phyloP scores from a whole-genome alignment of 1,284 basidiomycete genomes.

The Mycena sp. region DNA sequence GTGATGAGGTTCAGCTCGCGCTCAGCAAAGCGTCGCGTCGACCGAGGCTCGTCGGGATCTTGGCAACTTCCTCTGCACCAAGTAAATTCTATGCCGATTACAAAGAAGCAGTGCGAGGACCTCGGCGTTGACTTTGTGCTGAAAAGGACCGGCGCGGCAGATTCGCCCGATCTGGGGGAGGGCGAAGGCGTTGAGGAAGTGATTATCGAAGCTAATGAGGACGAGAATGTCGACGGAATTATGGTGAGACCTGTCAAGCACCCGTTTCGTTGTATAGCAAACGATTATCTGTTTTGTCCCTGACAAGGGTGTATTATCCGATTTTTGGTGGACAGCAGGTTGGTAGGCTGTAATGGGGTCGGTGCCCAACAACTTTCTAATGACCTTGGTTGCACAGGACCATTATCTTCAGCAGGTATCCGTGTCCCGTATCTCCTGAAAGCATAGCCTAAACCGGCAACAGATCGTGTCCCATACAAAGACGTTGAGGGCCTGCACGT shows the following conservation, averaged over 20 bases:
- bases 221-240: constrained; percentile 89
- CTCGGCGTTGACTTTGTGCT: constrained; percentile 91
- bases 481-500: constrained; percentile 98
- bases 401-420: constrained; percentile 92
- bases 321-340: constrained; percentile 90
- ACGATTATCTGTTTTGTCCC: constrained; percentile 4
- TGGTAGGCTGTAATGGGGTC: constrained; percentile 35
- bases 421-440: neutral
- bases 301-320: constrained; percentile 86
- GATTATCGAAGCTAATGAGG: constrained; percentile 94
- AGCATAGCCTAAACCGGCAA: neutral
- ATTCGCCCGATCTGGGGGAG: constrained; percentile 58
- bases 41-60: constrained; percentile 92
- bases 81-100: constrained; percentile 95
- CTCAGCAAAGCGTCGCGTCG: constrained; percentile 51
- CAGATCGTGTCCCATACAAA: constrained; percentile 93
- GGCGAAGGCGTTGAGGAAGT: constrained; percentile 89
- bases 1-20: constrained; percentile 68
- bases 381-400: constrained; percentile 63
- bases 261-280: neutral
- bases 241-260: constrained; percentile 69
- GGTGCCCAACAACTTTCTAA: constrained; percentile 12
- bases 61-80: constrained; percentile 88
- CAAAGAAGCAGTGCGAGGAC: constrained; percentile 89
- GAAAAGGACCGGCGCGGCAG: constrained; percentile 75